These are phyloP conservation scores for Phytopythium oedochilum DNA, from an alignment of 352 stramenopile genomes.

Conservation along the genomic window DNA sequence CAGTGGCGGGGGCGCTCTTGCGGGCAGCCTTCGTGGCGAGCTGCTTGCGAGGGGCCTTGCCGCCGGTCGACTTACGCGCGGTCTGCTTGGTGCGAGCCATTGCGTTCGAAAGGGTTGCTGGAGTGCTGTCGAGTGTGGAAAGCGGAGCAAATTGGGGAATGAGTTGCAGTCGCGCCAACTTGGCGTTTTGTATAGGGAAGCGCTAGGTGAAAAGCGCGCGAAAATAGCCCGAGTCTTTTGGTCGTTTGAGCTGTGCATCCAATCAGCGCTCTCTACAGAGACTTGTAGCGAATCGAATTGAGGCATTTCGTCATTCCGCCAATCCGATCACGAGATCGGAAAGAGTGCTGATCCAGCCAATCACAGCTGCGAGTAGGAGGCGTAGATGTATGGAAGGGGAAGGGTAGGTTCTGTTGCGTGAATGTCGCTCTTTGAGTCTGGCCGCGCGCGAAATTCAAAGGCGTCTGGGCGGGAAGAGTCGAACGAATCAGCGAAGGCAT, in stretches of 20 bases:
- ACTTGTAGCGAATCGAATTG: constrained; percentile 4
- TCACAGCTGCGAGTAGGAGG: not conserved
- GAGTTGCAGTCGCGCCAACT: constrained; percentile 1
- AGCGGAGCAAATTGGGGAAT: constrained; percentile 59
- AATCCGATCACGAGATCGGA: constrained; percentile 4
- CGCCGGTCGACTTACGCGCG: constrained; percentile 93
- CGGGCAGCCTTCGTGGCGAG: constrained; percentile 91
- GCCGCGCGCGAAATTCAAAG: constrained; percentile 17
- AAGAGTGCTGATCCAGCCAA: constrained; percentile 17
- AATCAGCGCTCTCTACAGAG: constrained; percentile 5
- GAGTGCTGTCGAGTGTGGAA: constrained; percentile 23
- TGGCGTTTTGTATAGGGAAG: too few relatives aligned
- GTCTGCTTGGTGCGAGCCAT: constrained; percentile 98
- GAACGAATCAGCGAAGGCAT: not conserved
- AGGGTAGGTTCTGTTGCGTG: constrained; percentile 12
- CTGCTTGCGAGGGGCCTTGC: constrained; percentile 94
- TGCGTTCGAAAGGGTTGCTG: constrained; percentile 15
- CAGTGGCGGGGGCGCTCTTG: constrained; percentile 89
- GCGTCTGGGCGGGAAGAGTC: not conserved
- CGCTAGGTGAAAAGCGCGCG: not conserved
- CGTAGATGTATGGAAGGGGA: not conserved
- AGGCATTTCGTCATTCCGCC: not conserved
- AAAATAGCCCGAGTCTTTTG: constrained; percentile 6
- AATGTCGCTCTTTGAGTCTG: constrained; percentile 1
- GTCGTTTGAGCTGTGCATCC: constrained; percentile 5